Evolutionary conservation across 2,329 filamentous ascomycete species (phyloP).

Genomic region (Clathrospora elynae): DNA sequence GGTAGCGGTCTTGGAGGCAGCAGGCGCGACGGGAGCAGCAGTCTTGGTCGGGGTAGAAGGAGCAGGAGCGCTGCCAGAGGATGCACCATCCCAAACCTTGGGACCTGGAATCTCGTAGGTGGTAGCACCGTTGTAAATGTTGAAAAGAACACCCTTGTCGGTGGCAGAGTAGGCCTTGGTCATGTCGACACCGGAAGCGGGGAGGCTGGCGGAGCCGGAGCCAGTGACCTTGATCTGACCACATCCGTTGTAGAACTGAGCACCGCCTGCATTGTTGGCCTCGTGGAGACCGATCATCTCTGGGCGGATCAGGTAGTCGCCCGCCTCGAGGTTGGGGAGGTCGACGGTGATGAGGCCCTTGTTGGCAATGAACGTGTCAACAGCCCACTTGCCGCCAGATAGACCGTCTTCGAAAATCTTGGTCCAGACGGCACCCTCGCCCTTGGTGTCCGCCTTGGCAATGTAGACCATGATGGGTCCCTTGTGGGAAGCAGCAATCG

Average conservation of each 20-base stretch:
- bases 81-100: slow-evolving; percentile 40
- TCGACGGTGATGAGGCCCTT: slow-evolving; percentile 49
- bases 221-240: slow-evolving; percentile 49
- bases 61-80: slow-evolving; percentile 15
- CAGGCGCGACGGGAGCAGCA: slow-evolving; percentile 8
- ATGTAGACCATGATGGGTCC: slow-evolving; percentile 61
- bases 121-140: slow-evolving; percentile 45
- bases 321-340: slow-evolving; percentile 46
- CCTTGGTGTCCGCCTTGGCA: slow-evolving; percentile 50
- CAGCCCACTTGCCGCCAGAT: slow-evolving; percentile 44
- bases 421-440: slow-evolving; percentile 58
- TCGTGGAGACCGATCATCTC: slow-evolving; percentile 54
- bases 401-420: slow-evolving; percentile 51
- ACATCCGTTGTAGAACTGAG: slow-evolving; percentile 54
- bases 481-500: slow-evolving; percentile 59
- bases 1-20: slow-evolving; percentile 14
- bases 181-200: slow-evolving; percentile 51
- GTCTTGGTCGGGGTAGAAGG: slow-evolving; percentile 18
- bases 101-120: slow-evolving; percentile 51
- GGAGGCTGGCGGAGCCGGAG: slow-evolving; percentile 34
- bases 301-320: slow-evolving; percentile 50
- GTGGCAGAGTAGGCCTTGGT: slow-evolving; percentile 50
- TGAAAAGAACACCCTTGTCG: slow-evolving; percentile 49
- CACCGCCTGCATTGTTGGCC: slow-evolving; percentile 39
- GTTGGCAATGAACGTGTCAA: slow-evolving; percentile 48